A percentile compares a stretch with the other conserved stretches of the same genome.
Evolutionary conservation across 2,329 filamentous ascomycete genomes (phyloP).

Genomic region (Ceratocystis eucalypticola): DNA sequence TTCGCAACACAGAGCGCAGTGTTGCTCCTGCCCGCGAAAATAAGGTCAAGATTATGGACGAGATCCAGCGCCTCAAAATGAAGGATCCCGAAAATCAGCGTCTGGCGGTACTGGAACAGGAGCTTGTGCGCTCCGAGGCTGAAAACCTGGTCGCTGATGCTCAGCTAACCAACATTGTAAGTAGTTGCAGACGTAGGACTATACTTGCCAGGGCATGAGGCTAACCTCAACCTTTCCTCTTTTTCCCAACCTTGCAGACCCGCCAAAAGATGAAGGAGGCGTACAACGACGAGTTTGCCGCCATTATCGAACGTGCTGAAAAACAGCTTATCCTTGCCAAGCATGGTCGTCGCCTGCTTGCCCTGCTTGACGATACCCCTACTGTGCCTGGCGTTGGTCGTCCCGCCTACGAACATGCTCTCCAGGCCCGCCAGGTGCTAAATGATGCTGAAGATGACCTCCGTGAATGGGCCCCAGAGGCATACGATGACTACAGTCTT

Average conservation of each 20-base stretch:
- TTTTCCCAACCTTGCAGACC: slow-evolving; percentile 41
- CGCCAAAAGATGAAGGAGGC: slow-evolving; percentile 93
- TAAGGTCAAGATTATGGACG: slow-evolving; percentile 77
- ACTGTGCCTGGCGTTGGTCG: slow-evolving; percentile 74
- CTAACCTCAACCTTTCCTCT: background rate
- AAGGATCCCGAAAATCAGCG: slow-evolving; percentile 80
- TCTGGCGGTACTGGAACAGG: slow-evolving; percentile 79
- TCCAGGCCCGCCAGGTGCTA: slow-evolving; percentile 67
- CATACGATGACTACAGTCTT: slow-evolving; percentile 24
- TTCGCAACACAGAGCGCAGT: slow-evolving; percentile 88
- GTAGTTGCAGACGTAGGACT: slow-evolving; percentile 26
- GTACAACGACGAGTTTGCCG: slow-evolving; percentile 75
- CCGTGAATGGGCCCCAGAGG: slow-evolving; percentile 51
- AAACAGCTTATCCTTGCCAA: slow-evolving; percentile 92
- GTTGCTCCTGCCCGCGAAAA: slow-evolving; percentile 85
- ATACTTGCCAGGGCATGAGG: background rate
- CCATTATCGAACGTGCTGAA: slow-evolving; percentile 88
- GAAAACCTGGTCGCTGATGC: slow-evolving; percentile 94
- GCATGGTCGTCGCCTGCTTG: slow-evolving; percentile 73
- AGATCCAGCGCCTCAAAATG: slow-evolving; percentile 80
- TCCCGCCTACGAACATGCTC: slow-evolving; percentile 49
- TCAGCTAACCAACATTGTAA: slow-evolving; percentile 83
- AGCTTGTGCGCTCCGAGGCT: slow-evolving; percentile 88
- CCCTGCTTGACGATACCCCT: slow-evolving; percentile 77
- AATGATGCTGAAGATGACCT: slow-evolving; percentile 89